Evolutionary conservation across 2,329 filamentous ascomycete genomes (phyloP).

Genomic region (Blastomyces percursus): DNA sequence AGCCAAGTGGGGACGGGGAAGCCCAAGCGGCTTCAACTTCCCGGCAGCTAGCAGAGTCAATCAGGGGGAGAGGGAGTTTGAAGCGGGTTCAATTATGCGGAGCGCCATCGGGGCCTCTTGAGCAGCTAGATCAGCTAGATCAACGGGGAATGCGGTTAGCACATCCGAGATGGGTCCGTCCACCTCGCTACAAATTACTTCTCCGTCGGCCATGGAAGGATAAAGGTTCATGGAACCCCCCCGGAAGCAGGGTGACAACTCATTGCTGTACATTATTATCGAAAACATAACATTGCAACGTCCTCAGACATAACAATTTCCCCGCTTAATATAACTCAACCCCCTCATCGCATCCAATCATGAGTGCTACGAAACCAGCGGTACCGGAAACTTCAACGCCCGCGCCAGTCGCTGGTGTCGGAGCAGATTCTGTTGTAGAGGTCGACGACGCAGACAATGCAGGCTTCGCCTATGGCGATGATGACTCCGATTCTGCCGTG

Average conservation of each 20-base stretch:
- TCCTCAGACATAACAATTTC: background rate
- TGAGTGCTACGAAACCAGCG: background rate
- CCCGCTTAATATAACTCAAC: background rate
- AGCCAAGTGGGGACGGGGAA: no score
- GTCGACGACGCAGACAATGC: background rate
- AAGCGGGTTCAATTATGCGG: no score
- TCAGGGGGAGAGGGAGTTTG: no score
- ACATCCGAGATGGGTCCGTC: background rate
- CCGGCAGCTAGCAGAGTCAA: no score
- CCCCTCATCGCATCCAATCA: background rate
- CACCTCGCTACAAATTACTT: background rate
- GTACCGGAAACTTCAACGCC: background rate
- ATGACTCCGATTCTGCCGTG: background rate
- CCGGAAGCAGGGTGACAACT: background rate
- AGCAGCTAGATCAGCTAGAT: background rate
- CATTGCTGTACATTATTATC: background rate
- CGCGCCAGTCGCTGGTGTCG: background rate
- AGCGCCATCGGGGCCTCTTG: no score
- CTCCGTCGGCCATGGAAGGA: background rate
- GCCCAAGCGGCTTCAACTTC: no score
- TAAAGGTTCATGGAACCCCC: background rate
- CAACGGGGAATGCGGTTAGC: background rate
- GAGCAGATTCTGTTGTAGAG: no score
- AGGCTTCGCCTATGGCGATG: background rate
- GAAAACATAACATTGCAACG: background rate